phyloP scores from a whole-genome alignment of 2,329 filamentous ascomycete genomes.

The Trichophyton schoenleinii region DNA sequence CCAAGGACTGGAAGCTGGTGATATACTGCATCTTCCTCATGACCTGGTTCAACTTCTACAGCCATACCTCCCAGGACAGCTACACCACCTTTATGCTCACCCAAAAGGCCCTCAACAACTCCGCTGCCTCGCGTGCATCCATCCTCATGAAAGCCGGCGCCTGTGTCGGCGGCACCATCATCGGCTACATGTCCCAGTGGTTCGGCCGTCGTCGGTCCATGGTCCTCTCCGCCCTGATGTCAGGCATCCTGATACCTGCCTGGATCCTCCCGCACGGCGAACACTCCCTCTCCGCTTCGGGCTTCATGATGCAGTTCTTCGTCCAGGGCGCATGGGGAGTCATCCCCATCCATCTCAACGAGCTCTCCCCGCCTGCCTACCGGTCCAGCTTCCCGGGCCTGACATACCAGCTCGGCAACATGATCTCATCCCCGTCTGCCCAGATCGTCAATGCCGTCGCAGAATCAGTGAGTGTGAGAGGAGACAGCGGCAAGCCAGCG shows the following conservation, averaged over 20 bases:
- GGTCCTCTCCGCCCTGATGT: constrained; percentile 53
- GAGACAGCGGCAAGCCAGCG: constrained; percentile 43
- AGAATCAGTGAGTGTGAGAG: constrained; percentile 47
- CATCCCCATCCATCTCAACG: constrained; percentile 57
- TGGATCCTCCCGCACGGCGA: constrained; percentile 50
- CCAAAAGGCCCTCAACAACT: constrained; percentile 56
- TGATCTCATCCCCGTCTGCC: constrained; percentile 50
- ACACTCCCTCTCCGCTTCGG: constrained; percentile 52
- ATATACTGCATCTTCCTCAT: constrained; percentile 67
- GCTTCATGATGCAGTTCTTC: constrained; percentile 74
- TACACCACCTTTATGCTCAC: constrained; percentile 71
- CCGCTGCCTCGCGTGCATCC: constrained; percentile 56
- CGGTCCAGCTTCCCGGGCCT: constrained; percentile 53
- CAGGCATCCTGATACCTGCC: constrained; percentile 54
- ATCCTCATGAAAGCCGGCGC: constrained; percentile 72
- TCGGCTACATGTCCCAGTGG: constrained; percentile 64
- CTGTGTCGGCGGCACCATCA: constrained; percentile 58
- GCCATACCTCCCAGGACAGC: constrained; percentile 66
- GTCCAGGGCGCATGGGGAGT: constrained; percentile 68
- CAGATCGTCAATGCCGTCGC: constrained; percentile 68
- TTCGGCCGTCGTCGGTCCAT: constrained; percentile 51
- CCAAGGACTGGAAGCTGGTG: constrained; percentile 61
- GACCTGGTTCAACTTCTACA: constrained; percentile 64
- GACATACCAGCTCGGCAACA: constrained; percentile 52
- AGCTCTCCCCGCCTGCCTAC: constrained; percentile 48